Conservation (phyloP, 1,284 basidiomycete species). For the Marasmius fiardii region DNA sequence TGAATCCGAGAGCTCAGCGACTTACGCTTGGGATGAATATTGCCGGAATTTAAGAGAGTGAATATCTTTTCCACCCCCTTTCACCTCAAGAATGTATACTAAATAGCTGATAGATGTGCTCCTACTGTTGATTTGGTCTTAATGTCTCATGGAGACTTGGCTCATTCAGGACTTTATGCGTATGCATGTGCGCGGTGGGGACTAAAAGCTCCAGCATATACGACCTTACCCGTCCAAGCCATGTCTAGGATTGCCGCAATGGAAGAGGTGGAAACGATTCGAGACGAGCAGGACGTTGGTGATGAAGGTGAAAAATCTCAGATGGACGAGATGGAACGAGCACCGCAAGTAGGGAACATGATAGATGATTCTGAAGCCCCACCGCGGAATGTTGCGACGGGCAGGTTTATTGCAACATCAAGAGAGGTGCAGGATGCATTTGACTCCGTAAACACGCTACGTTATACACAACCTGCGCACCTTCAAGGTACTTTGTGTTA, state of each 20-base stretch:
- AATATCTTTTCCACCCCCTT: constrained; percentile 22
- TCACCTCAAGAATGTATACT: constrained; percentile 14
- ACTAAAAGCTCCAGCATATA: constrained; percentile 91
- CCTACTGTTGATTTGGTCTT: constrained; percentile 83
- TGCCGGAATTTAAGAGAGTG: constrained; percentile 66
- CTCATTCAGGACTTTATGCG: constrained; percentile 87
- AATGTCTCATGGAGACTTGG: constrained; percentile 90
- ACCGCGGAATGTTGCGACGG: constrained; percentile 19
- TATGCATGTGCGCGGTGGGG: constrained; percentile 89
- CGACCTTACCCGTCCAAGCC: constrained; percentile 93
- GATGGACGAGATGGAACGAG: constrained; percentile 19
- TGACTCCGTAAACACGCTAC: constrained; percentile 86
- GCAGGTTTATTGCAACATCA: constrained; percentile 71
- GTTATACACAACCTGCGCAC: constrained; percentile 95
- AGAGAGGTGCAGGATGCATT: constrained; percentile 95
- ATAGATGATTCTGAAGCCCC: constrained; percentile 22
- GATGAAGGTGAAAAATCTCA: constrained; percentile 28
- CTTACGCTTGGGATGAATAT: constrained; percentile 57
- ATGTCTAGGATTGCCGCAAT: constrained; percentile 90
- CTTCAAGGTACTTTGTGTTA: constrained; percentile 70
- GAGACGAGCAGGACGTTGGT: constrained; percentile 71
- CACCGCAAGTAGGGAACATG: constrained; percentile 16
- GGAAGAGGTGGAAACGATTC: constrained; percentile 79
- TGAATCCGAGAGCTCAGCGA: constrained; percentile 29
- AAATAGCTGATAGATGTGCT: constrained; percentile 46